Conservation (phyloP, 2,329 filamentous ascomycete genomes). For the Colletotrichum somersetense region DNA sequence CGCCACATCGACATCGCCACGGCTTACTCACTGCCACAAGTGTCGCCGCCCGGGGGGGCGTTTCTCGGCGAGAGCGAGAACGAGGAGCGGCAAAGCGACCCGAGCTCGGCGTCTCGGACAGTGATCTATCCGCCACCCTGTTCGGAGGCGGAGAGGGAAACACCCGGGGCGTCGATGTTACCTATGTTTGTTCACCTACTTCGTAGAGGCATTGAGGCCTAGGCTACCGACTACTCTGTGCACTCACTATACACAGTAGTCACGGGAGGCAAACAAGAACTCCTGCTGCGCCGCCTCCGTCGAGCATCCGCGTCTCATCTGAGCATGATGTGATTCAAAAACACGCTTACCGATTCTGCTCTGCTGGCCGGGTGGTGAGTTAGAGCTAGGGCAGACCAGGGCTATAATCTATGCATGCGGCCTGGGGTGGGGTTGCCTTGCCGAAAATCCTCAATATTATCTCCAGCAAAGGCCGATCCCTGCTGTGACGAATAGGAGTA, state of each 20-base stretch:
- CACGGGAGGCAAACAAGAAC: background rate
- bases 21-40: background rate
- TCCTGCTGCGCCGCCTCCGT: conserved; percentile 12
- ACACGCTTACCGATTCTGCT: background rate
- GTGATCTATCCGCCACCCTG: background rate
- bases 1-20: conserved; percentile 18
- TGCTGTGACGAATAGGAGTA: conserved; percentile 15
- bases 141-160: background rate
- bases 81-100: background rate
- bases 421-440: background rate
- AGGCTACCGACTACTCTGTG: too few relatives aligned
- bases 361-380: background rate
- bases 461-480: background rate
- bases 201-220: too few relatives aligned
- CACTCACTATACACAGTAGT: background rate
- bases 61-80: background rate
- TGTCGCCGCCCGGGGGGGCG: background rate
- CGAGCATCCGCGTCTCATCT: conserved; percentile 24
- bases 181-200: background rate
- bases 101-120: background rate
- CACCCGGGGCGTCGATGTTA: background rate
- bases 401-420: conserved; percentile 1
- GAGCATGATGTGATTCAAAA: conserved; percentile 10
- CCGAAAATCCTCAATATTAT: background rate
- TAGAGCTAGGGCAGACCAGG: conserved; percentile 2